Evolutionary conservation across 345 rosid species (phyloP).

Genomic region (Laguncularia racemosa): DNA sequence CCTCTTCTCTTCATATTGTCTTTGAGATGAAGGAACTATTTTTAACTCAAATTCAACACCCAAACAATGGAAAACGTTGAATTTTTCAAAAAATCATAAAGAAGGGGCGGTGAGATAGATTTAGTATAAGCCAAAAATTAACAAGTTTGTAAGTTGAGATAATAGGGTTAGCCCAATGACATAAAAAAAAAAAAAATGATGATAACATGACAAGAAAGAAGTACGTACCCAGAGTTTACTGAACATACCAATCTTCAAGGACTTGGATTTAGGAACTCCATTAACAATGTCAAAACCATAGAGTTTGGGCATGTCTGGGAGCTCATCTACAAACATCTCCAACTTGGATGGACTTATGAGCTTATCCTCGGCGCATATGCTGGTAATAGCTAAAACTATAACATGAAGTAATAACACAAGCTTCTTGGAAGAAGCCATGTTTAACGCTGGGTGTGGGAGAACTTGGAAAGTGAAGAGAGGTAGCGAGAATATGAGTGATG

Average conservation of each 20-base stretch:
- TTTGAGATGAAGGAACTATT: too few relatives aligned
- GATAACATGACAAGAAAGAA: not conserved
- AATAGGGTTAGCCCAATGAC: too few relatives aligned
- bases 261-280: conserved; percentile 35
- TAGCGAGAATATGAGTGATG: too few relatives aligned
- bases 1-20: too few relatives aligned
- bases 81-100: too few relatives aligned
- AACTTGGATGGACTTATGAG: conserved; percentile 28
- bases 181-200: too few relatives aligned
- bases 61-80: too few relatives aligned
- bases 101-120: too few relatives aligned
- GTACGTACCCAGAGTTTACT: conserved; percentile 53
- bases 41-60: too few relatives aligned
- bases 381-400: not conserved
- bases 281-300: conserved; percentile 29
- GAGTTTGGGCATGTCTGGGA: conserved; percentile 62
- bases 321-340: conserved; percentile 71
- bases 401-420: not conserved
- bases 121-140: too few relatives aligned
- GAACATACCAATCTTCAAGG: conserved; percentile 75
- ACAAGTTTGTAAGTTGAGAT: too few relatives aligned
- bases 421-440: not conserved
- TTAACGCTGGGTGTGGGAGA: not conserved
- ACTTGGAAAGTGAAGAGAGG: not conserved
- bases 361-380: conserved; percentile 22